phyloP scores from a whole-genome alignment of 345 rosid species.

The Brassica napus region DNA sequence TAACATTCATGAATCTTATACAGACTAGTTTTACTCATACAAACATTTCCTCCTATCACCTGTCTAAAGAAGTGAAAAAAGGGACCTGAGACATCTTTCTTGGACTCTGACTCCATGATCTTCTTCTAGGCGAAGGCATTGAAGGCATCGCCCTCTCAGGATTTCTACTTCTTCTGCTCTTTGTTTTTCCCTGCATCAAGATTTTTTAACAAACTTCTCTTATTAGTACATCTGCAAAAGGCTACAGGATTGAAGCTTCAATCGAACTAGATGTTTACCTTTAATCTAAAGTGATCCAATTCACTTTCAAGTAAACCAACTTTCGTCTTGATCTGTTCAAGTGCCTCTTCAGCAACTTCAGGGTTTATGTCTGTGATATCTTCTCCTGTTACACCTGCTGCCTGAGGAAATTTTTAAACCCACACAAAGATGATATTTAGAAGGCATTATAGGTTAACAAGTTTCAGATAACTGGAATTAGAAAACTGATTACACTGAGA shows the following conservation, averaged over 20 bases:
- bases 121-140: slow-evolving; percentile 45
- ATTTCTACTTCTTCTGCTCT: slow-evolving; percentile 55
- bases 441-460: background rate
- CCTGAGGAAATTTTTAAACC: slow-evolving; percentile 25
- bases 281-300: slow-evolving; percentile 55
- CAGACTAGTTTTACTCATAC: background rate
- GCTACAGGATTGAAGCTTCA: slow-evolving; percentile 4
- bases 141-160: slow-evolving; percentile 49
- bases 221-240: background rate
- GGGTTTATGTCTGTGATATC: slow-evolving; percentile 58
- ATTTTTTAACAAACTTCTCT: background rate
- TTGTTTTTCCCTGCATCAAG: slow-evolving; percentile 47
- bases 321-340: slow-evolving; percentile 62
- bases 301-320: slow-evolving; percentile 65
- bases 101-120: slow-evolving; percentile 53
- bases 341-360: slow-evolving; percentile 75
- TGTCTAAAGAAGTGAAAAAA: slow-evolving; percentile 58
- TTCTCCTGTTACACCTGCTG: slow-evolving; percentile 47
- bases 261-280: slow-evolving; percentile 42
- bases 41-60: slow-evolving; percentile 31
- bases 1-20: slow-evolving; percentile 16
- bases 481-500: background rate
- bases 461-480: background rate
- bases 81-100: slow-evolving; percentile 48
- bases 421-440: slow-evolving; percentile 3